Base-by-base conservation (phyloP, 1,284 basidiomycete genomes). In the Cryptococcus hybrid region DNA sequence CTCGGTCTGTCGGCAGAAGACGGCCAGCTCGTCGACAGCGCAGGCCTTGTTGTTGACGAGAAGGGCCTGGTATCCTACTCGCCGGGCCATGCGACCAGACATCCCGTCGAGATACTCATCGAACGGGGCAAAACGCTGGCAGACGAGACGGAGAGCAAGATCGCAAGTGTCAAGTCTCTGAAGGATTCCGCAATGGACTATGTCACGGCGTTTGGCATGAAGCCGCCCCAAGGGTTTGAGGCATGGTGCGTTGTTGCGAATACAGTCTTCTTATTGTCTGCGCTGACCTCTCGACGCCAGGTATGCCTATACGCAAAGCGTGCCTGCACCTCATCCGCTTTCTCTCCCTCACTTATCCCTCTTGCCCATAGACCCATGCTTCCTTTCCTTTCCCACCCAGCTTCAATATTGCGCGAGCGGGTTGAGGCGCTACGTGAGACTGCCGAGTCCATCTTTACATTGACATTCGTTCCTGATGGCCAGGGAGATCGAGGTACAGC, bases 381-480 rank as follows among this genome's bases (percentile, higher is more conserved):
- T 30, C 62, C 71, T 40, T 75, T 65, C 62, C 65, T 75, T 5
- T 63, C 71, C 0, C 54, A 68, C 30, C 60, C 71, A 1, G 63
- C 64, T 1, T 44, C 53, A 9, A 51, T 64, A 3, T 61, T 77
- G 5, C 63, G 70, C 2, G 53, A 67, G 34, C 59, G 74, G 44
- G 59, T 71, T 35, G 54, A 54, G 4, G 44, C 52, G 6, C 46
- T 56, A 6, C 52, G 56, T 7, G 43, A 49, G 0, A 60, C 62
- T 45, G 57, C 35, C 30, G 34, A 43, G 3, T 51, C 48, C 1
- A 58, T 69, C 43, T 74, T 65, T 51, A 65, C 60, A 1, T 55
- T 75, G 51, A 67, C 61, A 4, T 68, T 75, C 35, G 70, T 73
- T 2, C 69, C 68, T n/a, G 60, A 69, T n/a, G 69, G 70, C n/a